Percentiles rank a stretch among this genome's conserved stretches.
Conservation (phyloP, 176 grass and related monocot species). For the Eremochloa ophiuroides region DNA sequence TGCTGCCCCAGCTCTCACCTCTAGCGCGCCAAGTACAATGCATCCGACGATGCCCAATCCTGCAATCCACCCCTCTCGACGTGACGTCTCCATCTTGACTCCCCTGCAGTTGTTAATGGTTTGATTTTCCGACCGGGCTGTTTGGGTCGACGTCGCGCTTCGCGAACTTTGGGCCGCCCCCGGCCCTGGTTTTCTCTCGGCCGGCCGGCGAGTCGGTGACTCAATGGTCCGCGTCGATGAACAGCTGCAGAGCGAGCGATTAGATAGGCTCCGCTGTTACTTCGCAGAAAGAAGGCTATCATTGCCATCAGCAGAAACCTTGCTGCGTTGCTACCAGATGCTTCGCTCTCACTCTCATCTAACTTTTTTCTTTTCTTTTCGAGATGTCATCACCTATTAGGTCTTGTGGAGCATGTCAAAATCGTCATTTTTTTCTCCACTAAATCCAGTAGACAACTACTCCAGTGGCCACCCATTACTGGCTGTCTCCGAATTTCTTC, state of each 20-base stretch:
- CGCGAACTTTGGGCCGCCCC: not conserved
- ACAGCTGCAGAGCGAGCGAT: not conserved
- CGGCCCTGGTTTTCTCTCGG: not conserved
- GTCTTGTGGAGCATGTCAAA: not conserved
- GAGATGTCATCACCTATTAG: not conserved
- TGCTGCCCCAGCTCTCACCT: no score
- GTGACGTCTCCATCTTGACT: conserved; percentile 39
- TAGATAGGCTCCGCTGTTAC: not conserved
- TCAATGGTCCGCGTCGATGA: not conserved
- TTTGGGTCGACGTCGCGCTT: not conserved
- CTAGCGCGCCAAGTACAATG: conserved; percentile 37
- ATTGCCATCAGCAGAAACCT: not conserved
- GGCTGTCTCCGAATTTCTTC: not conserved
- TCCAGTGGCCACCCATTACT: not conserved
- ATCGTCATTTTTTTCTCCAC: not conserved
- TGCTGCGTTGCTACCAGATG: not conserved
- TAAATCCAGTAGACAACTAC: not conserved
- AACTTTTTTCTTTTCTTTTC: not conserved
- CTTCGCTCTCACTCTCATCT: not conserved
- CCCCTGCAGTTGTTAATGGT: no score
- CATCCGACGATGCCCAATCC: not conserved
- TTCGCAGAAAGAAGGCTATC: not conserved
- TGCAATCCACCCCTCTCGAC: not conserved
- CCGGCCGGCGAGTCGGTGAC: not conserved
- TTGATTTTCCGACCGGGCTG: not conserved